Evolutionary conservation across 192 early-diverging fungal species (phyloP), one percentile per base, ranked within the genome.

Genomic region (Coemansia sp.): DNA sequence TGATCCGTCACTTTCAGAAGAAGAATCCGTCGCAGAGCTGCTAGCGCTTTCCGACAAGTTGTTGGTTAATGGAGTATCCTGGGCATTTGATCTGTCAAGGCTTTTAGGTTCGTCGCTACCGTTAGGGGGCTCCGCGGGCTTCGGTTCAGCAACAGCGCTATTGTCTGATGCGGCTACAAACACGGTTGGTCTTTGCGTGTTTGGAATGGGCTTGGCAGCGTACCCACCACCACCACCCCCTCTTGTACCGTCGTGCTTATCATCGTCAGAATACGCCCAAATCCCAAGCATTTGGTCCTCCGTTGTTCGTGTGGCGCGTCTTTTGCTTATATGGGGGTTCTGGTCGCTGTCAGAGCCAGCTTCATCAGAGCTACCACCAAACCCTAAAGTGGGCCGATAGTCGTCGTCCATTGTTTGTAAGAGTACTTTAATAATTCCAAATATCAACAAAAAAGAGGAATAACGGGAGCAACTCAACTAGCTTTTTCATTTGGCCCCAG

Each of bases 231-330:
- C 10, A 4, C 30, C 30, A 38, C 30, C n/a, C 10, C n/a, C 7
- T 20, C 30, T 34, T 19, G 27, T 36, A 11, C 11, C 23, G 25
- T 28, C 23, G 20, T 47, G 44, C 37, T 64, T n/a, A n/a, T n/a
- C 57, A 17, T 57, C 54, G 15, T 57, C 58, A 8, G 23, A 29
- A 28, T 69, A 44, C 2, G 70, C 76, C 76, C 76, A 79, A 7
- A 70, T 63, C 1, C 76, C 76, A 3, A 79, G 67, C 71, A 79
- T 79, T 6, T 38, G 45, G 3, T 66, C 50, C 4, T 79, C 76
- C 40, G 67, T 73, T 29, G 76, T 47, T 7, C 34, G 57, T 3
- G 27, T 15, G 14, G 37, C 20, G 55, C 22, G 64, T 0, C 50
- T 55, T 17, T 37, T 55, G n/a, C 41, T 29, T 15, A 11, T 17